Conservation (phyloP, 768 basidiomycete species). For the Glaciozyma antarctica region DNA sequence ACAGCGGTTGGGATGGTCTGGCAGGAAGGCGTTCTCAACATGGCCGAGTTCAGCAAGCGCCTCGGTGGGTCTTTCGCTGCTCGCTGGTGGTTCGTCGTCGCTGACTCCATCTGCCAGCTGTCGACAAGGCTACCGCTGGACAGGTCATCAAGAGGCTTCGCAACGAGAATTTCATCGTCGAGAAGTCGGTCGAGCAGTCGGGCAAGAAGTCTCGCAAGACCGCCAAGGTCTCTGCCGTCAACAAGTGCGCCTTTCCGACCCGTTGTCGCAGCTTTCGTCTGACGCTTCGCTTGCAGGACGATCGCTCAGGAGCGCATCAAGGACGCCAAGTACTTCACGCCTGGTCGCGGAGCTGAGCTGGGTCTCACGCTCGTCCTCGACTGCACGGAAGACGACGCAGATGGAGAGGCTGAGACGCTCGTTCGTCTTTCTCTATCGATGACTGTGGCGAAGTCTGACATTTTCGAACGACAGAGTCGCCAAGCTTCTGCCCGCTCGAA, state of each 20-base stretch:
- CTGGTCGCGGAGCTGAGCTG: constrained; percentile 13
- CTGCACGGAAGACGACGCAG: neutral
- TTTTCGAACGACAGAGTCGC: neutral
- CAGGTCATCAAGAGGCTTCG: constrained; percentile 24
- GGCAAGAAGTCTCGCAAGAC: constrained; percentile 4
- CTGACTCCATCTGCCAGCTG: neutral
- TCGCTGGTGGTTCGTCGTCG: too few species aligned
- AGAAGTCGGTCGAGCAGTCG: neutral
- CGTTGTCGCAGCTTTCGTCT: neutral
- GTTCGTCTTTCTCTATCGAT: neutral
- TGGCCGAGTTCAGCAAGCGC: constrained; percentile 1
- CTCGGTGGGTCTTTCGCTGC: constrained; percentile 5
- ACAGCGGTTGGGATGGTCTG: constrained; percentile 14
- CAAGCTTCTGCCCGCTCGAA: neutral
- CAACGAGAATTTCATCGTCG: constrained; percentile 15
- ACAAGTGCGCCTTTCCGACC: constrained; percentile 6
- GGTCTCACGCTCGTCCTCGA: neutral
- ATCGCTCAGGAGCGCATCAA: constrained; percentile 8
- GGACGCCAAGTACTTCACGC: constrained; percentile 17
- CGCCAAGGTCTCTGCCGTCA: neutral
- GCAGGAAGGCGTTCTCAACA: constrained; percentile 6
- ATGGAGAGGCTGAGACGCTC: neutral
- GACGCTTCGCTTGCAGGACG: neutral
- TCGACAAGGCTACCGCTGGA: constrained; percentile 13
- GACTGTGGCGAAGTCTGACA: neutral